phyloP scores from a whole-genome alignment of 352 stramenopile species.

The Globisporangium middletonii region DNA sequence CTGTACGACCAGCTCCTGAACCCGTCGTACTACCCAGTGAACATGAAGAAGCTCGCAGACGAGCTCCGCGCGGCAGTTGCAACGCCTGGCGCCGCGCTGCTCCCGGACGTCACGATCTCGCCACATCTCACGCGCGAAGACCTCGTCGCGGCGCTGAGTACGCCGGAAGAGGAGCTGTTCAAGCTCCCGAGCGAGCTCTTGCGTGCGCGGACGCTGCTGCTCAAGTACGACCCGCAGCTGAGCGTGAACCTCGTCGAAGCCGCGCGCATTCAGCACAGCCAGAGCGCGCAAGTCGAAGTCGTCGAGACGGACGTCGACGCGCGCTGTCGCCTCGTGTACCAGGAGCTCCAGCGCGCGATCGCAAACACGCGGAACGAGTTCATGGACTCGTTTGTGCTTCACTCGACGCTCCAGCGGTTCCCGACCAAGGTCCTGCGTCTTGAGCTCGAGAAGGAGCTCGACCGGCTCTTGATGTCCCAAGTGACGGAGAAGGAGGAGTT shows the following conservation, averaged over 20 bases:
- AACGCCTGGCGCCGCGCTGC: background rate
- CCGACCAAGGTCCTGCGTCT: conserved; percentile 81
- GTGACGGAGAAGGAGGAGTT: conserved; percentile 68
- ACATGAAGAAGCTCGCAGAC: conserved; percentile 34
- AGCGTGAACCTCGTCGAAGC: conserved; percentile 45
- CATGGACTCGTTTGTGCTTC: conserved; percentile 88
- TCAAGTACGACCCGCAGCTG: conserved; percentile 61
- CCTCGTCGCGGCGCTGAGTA: conserved; percentile 51
- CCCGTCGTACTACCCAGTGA: conserved; percentile 56
- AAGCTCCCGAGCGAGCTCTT: conserved; percentile 56
- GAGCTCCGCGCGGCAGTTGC: conserved; percentile 5
- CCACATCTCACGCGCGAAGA: conserved; percentile 49
- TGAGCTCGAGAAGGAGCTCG: conserved; percentile 90
- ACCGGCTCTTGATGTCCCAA: conserved; percentile 85
- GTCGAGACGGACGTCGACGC: conserved; percentile 83
- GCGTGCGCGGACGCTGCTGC: conserved; percentile 46
- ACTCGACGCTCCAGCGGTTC: conserved; percentile 88
- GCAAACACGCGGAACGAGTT: conserved; percentile 77
- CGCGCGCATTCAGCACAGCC: conserved; percentile 26
- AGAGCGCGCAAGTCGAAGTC: conserved; percentile 21
- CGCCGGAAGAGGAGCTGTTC: conserved; percentile 65
- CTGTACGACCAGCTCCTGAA: conserved; percentile 68
- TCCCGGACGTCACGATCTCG: conserved; percentile 22
- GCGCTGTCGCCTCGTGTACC: conserved; percentile 82
- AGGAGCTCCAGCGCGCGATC: conserved; percentile 87